Evolutionary conservation across 768 basidiomycete genomes (phyloP).

Genomic region (Rhodotorula taiwanensis): DNA sequence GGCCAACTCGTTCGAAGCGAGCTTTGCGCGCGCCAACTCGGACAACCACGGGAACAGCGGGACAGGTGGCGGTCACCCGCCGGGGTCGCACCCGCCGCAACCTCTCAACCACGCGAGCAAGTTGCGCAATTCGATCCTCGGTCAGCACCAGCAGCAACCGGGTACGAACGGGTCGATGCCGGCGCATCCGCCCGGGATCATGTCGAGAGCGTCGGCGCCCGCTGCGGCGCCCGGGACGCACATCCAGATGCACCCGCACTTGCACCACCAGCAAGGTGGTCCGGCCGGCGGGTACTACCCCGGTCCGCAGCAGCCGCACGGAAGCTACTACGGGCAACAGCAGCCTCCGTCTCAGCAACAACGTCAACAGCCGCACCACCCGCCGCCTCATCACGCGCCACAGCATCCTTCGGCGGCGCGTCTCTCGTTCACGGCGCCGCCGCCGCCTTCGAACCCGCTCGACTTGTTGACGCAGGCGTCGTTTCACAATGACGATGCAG

Average conservation of each 20-base stretch:
- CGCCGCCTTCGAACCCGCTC: slow-evolving; percentile 35
- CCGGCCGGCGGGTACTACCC: neutral
- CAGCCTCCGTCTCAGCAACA: neutral
- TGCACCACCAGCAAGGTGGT: neutral
- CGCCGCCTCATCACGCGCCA: too few relatives aligned
- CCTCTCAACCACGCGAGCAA: neutral
- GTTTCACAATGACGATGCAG: slow-evolving; percentile 36
- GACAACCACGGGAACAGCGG: slow-evolving; percentile 1
- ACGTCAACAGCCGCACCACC: neutral
- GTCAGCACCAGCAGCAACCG: too few relatives aligned
- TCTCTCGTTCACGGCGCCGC: neutral
- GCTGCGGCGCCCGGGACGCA: neutral
- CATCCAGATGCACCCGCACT: neutral
- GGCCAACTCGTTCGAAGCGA: slow-evolving; percentile 36
- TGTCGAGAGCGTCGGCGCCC: slow-evolving; percentile 6
- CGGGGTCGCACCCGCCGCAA: neutral
- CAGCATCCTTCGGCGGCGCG: neutral
- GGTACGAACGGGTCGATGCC: neutral
- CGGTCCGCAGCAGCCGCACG: neutral
- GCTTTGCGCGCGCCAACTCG: slow-evolving; percentile 32
- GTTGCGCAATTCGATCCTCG: neutral
- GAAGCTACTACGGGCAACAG: too few relatives aligned
- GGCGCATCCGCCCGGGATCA: neutral
- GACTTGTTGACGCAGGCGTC: slow-evolving; percentile 40
- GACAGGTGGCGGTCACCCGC: neutral